Conservation (phyloP, 176 grass and related monocot genomes). For the Oryza glaberrima region DNA sequence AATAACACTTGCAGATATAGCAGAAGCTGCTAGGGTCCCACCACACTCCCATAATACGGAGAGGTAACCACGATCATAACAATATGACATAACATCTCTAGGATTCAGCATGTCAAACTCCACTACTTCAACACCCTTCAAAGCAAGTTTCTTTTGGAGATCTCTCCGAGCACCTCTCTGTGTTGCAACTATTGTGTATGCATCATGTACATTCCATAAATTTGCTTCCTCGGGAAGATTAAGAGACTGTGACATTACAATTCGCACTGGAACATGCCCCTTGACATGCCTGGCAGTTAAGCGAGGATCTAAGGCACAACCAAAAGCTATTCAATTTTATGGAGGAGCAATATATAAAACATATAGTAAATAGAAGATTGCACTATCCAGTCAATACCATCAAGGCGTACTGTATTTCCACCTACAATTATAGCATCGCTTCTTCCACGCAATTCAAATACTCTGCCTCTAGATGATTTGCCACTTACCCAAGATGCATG, state of each 20-base stretch:
- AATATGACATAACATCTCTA: slow-evolving; percentile 92
- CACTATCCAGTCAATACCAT: slow-evolving; percentile 57
- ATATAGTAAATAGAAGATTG: slow-evolving; percentile 25
- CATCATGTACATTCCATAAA: slow-evolving; percentile 86
- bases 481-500: slow-evolving; percentile 97
- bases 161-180: slow-evolving; percentile 89
- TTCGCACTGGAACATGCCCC: slow-evolving; percentile 73
- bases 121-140: slow-evolving; percentile 93
- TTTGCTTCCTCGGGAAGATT: slow-evolving; percentile 90
- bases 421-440: slow-evolving; percentile 98
- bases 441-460: slow-evolving; percentile 96
- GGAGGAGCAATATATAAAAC: slow-evolving; percentile 12
- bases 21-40: slow-evolving; percentile 77
- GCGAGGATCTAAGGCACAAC: slow-evolving; percentile 70
- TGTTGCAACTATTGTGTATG: slow-evolving; percentile 90
- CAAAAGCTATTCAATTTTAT: slow-evolving; percentile 49
- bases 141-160: slow-evolving; percentile 87
- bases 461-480: slow-evolving; percentile 82
- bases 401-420: slow-evolving; percentile 87
- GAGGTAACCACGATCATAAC: slow-evolving; percentile 89
- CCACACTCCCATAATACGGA: slow-evolving; percentile 96
- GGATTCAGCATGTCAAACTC: slow-evolving; percentile 97
- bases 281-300: slow-evolving; percentile 95
- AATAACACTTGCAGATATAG: slow-evolving; percentile 89
- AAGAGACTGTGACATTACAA: slow-evolving; percentile 89